Evolutionary conservation across 139 green algal genomes (phyloP).

Genomic region (Chlamydomonas schloesseri): DNA sequence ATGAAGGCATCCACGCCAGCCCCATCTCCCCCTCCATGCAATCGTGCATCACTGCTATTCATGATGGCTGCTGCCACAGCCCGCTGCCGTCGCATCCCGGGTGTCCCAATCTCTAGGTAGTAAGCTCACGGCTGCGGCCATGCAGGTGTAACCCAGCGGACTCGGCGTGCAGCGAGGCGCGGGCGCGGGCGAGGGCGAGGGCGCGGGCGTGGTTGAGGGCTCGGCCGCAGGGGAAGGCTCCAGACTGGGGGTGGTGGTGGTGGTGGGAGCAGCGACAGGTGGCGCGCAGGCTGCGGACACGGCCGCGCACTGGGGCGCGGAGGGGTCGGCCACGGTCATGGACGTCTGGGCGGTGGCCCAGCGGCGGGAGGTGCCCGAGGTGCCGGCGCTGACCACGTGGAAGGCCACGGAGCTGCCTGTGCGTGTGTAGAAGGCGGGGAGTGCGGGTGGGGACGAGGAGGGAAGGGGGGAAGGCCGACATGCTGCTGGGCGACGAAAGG

Average conservation of each 20-base stretch:
- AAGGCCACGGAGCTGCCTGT: background rate
- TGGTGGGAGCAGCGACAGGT: too few species aligned
- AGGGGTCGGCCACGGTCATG: background rate
- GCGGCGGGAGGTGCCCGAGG: too few species aligned
- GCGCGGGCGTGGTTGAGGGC: too few species aligned
- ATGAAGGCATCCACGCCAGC: background rate
- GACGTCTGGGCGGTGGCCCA: background rate
- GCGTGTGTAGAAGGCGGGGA: too few species aligned
- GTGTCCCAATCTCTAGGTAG: too few species aligned
- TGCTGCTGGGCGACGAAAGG: too few species aligned
- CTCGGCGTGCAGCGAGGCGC: background rate
- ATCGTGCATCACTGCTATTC: too few species aligned
- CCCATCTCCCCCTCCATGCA: too few species aligned
- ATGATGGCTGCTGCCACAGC: too few species aligned
- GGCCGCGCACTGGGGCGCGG: background rate
- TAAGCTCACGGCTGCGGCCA: background rate
- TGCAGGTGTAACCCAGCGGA: slow-evolving; percentile 15
- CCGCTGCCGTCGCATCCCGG: too few species aligned
- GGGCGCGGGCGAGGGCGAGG: background rate
- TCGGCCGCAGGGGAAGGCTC: too few species aligned
- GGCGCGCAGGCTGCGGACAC: background rate
- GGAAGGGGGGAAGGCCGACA: background rate
- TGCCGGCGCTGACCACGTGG: background rate
- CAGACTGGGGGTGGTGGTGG: too few species aligned
- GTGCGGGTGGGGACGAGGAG: background rate